A percentile compares a stretch with the other conserved stretches of the same genome.
Conservation (phyloP, 2,329 filamentous ascomycete species). For the Byssoonygena ceratinophila region DNA sequence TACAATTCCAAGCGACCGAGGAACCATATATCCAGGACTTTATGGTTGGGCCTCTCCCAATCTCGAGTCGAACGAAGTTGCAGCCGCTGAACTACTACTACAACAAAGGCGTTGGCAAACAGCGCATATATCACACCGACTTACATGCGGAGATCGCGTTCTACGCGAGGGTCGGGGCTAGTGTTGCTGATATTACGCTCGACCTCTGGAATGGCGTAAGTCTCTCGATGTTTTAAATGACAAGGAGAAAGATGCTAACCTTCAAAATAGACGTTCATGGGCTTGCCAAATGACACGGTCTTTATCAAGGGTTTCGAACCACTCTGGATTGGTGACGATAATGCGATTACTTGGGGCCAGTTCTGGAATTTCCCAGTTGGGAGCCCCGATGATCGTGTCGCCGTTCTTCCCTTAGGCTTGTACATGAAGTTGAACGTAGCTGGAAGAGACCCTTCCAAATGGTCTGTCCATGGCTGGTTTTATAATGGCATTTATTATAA, state of each 20-base stretch:
- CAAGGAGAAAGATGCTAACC: background rate
- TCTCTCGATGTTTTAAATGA: background rate
- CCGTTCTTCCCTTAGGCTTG: conserved; percentile 6
- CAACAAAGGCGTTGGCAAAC: conserved; percentile 33
- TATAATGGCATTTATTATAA: conserved; percentile 10
- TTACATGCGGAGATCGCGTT: conserved; percentile 20
- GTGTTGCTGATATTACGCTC: conserved; percentile 20
- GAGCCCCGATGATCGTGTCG: conserved; percentile 1
- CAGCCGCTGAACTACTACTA: conserved; percentile 36
- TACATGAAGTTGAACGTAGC: conserved; percentile 6
- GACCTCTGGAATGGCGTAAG: conserved; percentile 18
- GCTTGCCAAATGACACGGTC: conserved; percentile 15
- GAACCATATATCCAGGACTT: conserved; percentile 41
- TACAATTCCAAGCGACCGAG: conserved; percentile 37
- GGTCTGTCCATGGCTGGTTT: conserved; percentile 5
- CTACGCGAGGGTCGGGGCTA: conserved; percentile 14
- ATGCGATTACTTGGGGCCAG: conserved; percentile 21
- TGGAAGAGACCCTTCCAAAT: conserved; percentile 10
- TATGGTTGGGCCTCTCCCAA: conserved; percentile 42
- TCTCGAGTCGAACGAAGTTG: conserved; percentile 30
- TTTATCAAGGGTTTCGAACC: conserved; percentile 20
- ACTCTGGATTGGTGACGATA: conserved; percentile 20
- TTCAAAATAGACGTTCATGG: conserved; percentile 12
- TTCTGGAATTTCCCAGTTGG: conserved; percentile 10
- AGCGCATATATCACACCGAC: conserved; percentile 22